Percentiles rank a stretch among this genome's conserved stretches.
These are phyloP conservation scores for Aspergillus sojae DNA, from an alignment of 2,329 filamentous ascomycete species.

Conservation along the genomic window DNA sequence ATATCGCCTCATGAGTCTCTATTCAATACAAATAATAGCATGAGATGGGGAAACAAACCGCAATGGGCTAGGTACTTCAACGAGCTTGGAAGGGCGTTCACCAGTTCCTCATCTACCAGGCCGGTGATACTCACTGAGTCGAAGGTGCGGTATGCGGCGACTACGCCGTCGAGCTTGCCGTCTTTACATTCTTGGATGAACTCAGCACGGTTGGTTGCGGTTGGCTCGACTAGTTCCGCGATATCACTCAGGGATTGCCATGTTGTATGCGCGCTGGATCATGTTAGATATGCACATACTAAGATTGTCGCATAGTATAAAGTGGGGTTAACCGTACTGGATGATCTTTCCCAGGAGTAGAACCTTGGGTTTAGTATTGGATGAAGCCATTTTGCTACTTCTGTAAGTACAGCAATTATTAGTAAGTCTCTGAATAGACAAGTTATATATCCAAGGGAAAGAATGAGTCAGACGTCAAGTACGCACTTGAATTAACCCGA, in stretches of 20 bases:
- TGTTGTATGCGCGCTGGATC: conserved; percentile 58
- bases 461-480: neutral
- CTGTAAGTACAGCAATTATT: neutral
- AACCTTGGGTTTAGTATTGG: conserved; percentile 55
- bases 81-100: conserved; percentile 51
- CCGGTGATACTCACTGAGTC: conserved; percentile 67
- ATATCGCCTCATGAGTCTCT: neutral
- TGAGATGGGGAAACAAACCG: conserved; percentile 29
- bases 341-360: conserved; percentile 66
- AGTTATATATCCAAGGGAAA: conserved; percentile 19
- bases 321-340: conserved; percentile 54
- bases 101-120: conserved; percentile 69
- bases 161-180: conserved; percentile 67
- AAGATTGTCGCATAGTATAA: neutral
- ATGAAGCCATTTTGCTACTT: conserved; percentile 10
- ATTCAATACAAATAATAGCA: neutral
- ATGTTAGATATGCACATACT: conserved; percentile 1
- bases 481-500: conserved; percentile 8
- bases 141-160: conserved; percentile 73
- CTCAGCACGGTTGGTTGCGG: conserved; percentile 62
- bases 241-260: conserved; percentile 65
- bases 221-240: conserved; percentile 67
- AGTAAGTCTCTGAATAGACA: neutral
- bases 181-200: conserved; percentile 70
- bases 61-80: conserved; percentile 44